phyloP scores from a whole-genome alignment of 208 protist genomes.

The Phytomonas sp. region DNA sequence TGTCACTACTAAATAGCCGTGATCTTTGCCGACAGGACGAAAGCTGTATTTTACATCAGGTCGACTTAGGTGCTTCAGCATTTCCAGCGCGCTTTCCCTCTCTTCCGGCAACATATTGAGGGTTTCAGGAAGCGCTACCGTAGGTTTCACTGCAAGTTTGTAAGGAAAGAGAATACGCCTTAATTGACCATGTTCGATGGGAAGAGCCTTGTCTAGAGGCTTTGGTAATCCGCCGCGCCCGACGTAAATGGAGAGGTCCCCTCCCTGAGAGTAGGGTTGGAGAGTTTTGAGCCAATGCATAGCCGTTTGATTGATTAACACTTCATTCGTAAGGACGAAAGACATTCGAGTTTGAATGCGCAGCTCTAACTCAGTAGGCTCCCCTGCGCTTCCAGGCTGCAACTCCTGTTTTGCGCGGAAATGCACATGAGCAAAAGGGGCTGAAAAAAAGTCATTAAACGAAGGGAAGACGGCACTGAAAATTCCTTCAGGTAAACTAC shows the following conservation, averaged over 20 bases:
- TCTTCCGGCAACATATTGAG: neutral
- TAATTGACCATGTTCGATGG: conserved; percentile 4
- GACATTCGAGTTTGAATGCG: conserved; percentile 45
- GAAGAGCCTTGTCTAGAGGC: conserved; percentile 14
- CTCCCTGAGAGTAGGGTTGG: neutral
- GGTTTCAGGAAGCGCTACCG: neutral
- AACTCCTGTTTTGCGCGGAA: conserved; percentile 25
- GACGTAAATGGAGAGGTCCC: conserved; percentile 17
- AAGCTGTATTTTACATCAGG: conserved; percentile 36
- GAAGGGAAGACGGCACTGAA: conserved; percentile 50
- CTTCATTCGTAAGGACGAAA: conserved; percentile 24
- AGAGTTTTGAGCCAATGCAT: conserved; percentile 12
- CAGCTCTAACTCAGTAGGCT: conserved; percentile 21
- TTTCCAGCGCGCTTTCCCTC: neutral
- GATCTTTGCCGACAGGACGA: conserved; percentile 24
- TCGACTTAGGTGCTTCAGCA: neutral
- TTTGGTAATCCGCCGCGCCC: conserved; percentile 23
- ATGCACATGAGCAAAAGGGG: conserved; percentile 59
- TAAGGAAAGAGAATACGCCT: neutral
- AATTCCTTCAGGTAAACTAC: conserved; percentile 46
- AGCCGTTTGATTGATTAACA: conserved; percentile 22
- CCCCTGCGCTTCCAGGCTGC: neutral
- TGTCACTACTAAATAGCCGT: conserved; percentile 29
- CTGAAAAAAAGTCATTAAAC: conserved; percentile 42
- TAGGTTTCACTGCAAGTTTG: neutral